Conservation (phyloP, 2,329 filamentous ascomycete species). For the Penicillium sp. region DNA sequence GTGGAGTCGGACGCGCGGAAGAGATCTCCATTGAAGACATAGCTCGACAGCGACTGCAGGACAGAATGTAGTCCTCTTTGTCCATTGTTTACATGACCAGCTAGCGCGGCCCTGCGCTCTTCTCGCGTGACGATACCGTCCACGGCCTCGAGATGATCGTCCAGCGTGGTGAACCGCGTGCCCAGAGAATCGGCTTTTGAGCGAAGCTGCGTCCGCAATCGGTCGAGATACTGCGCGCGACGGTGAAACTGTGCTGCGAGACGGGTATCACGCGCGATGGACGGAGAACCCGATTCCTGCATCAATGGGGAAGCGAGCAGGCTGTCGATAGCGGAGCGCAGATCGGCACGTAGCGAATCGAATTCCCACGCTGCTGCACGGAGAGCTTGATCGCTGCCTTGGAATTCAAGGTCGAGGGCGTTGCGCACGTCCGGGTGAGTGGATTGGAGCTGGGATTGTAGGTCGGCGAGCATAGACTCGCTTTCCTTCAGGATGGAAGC, state of each 20-base stretch:
- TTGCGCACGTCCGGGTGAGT: constrained; percentile 28
- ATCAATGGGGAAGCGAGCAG: constrained; percentile 25
- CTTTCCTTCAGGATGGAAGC: constrained; percentile 27
- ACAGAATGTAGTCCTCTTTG: constrained; percentile 5
- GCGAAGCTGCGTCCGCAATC: constrained; percentile 30
- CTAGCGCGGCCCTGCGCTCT: constrained; percentile 10
- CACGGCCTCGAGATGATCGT: constrained; percentile 35
- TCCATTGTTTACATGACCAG: not conserved
- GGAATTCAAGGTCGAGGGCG: constrained; percentile 37
- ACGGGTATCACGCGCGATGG: constrained; percentile 25
- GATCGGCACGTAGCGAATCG: constrained; percentile 33
- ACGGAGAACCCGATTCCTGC: constrained; percentile 9
- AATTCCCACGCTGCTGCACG: constrained; percentile 32
- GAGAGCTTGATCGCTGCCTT: constrained; percentile 31
- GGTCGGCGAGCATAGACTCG: constrained; percentile 26
- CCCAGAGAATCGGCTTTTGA: constrained; percentile 30
- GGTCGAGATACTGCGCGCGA: constrained; percentile 32
- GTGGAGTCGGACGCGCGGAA: constrained; percentile 11
- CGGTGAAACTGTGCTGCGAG: constrained; percentile 29
- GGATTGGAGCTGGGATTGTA: constrained; percentile 27
- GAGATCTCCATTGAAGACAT: constrained; percentile 12
- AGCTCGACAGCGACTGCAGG: constrained; percentile 14
- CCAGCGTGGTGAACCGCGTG: constrained; percentile 28
- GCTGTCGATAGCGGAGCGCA: constrained; percentile 34
- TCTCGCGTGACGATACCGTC: constrained; percentile 27